Conservation (phyloP, 225 moss, liverwort and hornwort genomes). For the Physcomitrellopsis africana region DNA sequence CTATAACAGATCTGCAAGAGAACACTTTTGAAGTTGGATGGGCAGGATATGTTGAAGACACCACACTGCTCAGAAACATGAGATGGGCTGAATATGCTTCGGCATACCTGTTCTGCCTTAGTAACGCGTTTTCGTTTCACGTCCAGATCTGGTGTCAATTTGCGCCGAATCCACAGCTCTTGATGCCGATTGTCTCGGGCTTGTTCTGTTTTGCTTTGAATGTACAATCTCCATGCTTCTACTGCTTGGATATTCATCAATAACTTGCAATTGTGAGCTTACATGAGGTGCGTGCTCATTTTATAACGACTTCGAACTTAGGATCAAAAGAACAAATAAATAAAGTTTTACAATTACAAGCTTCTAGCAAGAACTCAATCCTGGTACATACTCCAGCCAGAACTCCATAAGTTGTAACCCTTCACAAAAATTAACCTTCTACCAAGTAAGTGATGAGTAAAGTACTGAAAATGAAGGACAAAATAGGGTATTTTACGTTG, state of each 20-base stretch:
- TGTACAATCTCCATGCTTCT: slow-evolving; percentile 93
- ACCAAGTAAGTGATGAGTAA: slow-evolving; percentile 17
- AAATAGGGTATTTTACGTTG: slow-evolving; percentile 58
- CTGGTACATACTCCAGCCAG: slow-evolving; percentile 10
- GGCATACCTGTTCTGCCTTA: slow-evolving; percentile 84
- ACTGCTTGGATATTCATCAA: slow-evolving; percentile 59
- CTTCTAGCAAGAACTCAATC: slow-evolving; percentile 23
- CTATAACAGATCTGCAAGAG: slow-evolving; percentile 26
- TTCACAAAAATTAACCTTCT: slow-evolving; percentile 21
- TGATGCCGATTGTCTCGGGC: slow-evolving; percentile 78
- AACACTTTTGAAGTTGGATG: slow-evolving; percentile 9
- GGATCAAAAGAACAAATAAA: slow-evolving; percentile 8
- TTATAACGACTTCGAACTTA: slow-evolving; percentile 10
- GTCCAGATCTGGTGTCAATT: slow-evolving; percentile 89
- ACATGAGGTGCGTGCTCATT: slow-evolving; percentile 24
- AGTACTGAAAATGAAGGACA: slow-evolving; percentile 31
- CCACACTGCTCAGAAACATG: slow-evolving; percentile 15
- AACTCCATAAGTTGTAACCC: slow-evolving; percentile 22
- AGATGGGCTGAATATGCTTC: slow-evolving; percentile 22
- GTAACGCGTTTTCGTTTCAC: slow-evolving; percentile 81
- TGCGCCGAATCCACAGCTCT: slow-evolving; percentile 83
- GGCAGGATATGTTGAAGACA: slow-evolving; percentile 16
- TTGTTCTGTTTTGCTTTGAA: slow-evolving; percentile 85
- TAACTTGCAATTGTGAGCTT: slow-evolving; percentile 39
- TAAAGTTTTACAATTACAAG: slow-evolving; percentile 14